A percentile compares a stretch with the other conserved stretches of the same genome.
Evolutionary conservation across 495 filamentous ascomycete species (phyloP).

Genomic region (Neurospora sp.): DNA sequence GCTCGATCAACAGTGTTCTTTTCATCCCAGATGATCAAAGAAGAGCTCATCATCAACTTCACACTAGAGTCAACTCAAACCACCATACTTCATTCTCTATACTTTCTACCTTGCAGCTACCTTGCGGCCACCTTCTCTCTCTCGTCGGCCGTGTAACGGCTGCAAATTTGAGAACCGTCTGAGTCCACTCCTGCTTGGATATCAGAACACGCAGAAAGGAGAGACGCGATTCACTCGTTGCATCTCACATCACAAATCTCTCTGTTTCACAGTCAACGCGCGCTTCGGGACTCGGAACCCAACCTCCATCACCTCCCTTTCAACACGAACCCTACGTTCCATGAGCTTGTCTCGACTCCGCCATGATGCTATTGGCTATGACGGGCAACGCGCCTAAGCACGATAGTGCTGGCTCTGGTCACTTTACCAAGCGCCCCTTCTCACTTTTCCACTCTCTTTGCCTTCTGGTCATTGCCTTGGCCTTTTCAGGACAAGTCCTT

Average conservation of each 20-base stretch:
- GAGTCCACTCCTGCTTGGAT: background rate
- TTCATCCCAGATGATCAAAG: background rate
- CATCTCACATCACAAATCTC: background rate
- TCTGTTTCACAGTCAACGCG: background rate
- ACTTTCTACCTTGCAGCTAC: background rate
- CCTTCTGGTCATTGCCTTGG: constrained; percentile 9
- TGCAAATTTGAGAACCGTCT: background rate
- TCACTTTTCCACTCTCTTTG: constrained; percentile 1
- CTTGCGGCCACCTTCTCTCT: background rate
- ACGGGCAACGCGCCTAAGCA: background rate
- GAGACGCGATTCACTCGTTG: background rate
- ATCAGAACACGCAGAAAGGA: background rate
- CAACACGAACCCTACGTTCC: background rate
- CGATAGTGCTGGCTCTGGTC: background rate
- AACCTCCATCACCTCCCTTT: background rate
- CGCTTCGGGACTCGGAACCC: constrained; percentile 1
- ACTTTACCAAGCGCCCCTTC: background rate
- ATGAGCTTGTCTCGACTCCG: background rate
- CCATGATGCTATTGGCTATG: background rate
- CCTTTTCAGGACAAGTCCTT: constrained; percentile 3
- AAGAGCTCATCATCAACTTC: background rate
- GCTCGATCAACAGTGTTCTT: background rate
- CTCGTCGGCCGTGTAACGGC: background rate
- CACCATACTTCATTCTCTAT: background rate
- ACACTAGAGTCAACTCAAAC: background rate